Base-by-base conservation (phyloP, 163 green algal genomes). In the Scenedesmus sp. region DNA sequence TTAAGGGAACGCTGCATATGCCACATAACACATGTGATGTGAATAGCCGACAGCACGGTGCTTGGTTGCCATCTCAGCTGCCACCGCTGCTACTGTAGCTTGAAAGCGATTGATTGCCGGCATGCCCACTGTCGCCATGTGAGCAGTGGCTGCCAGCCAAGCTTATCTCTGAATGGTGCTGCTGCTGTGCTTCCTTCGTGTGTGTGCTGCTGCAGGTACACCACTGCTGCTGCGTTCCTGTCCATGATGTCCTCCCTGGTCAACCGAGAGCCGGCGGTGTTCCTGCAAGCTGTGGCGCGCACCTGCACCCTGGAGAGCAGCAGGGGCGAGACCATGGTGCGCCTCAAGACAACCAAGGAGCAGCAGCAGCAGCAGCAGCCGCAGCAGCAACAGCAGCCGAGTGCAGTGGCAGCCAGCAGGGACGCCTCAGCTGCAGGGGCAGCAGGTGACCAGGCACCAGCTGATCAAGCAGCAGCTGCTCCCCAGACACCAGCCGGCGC, bases 241-340 rank as follows among this genome's bases (percentile, higher is more conserved):
- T 88, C 92, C 10, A 89, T 73, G 33, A 92, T 97, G 86, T 91
- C 93, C 1, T 89, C 90, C 2, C 84, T 98, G 35, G 94, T 97
- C 13, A 81, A 51, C 3, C 94, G 97, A 13, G 95, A 99, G 13
- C 97, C 98, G 3, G 81, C 82, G 6, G 92, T 98, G 30, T 99
- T 99, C 91, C 56, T 98, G 42, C 93, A 95, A 44, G 96, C 97
- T 15, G 91, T 98, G 10, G 79, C 83, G 1, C 91, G 91, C 42
- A 95, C 93, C 6, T 97, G 97, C 92, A 84, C 70, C 22, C 53
- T 98, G 46, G 91, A 95, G 35, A 90, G 33, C 76, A 46, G 18
- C 6, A 46, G 51, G 80, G 83, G 83, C 33, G 91, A 92, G 53
- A 70, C 53, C 72, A 89, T 89, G 76, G 24, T 92, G 37, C 76